Percentiles rank a stretch among this genome's conserved stretches.
phyloP scores from a whole-genome alignment of 148 eudicot genomes.

The Rhododendron williamsianum region DNA sequence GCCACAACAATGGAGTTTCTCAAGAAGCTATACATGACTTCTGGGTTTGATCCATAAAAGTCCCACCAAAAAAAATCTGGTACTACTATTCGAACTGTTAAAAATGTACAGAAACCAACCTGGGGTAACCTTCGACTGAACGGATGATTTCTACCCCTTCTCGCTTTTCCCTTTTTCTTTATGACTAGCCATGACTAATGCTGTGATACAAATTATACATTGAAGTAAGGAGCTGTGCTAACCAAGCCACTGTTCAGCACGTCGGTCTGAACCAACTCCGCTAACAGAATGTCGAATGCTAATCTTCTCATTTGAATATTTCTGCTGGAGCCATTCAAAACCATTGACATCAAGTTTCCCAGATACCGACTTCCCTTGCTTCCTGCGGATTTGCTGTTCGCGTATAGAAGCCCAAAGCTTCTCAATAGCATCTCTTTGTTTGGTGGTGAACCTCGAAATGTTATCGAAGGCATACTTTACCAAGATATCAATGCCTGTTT shows the following conservation, averaged over 20 bases:
- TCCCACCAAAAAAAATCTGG: neutral
- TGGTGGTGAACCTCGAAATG: conserved; percentile 63
- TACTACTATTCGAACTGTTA: neutral
- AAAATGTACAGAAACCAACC: neutral
- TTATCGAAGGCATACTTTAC: conserved; percentile 86
- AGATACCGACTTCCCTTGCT: conserved; percentile 91
- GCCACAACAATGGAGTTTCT: neutral
- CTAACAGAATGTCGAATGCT: conserved; percentile 79
- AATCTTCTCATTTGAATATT: conserved; percentile 84
- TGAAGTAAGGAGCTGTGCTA: conserved; percentile 14
- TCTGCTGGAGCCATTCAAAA: conserved; percentile 83
- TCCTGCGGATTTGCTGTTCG: conserved; percentile 73
- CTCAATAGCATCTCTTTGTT: conserved; percentile 70
- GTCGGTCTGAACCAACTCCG: conserved; percentile 70
- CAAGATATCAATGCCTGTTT: conserved; percentile 84
- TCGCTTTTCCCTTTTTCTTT: neutral
- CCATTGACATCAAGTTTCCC: conserved; percentile 96
- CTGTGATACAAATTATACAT: neutral
- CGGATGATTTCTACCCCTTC: neutral
- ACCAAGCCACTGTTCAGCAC: conserved; percentile 86
- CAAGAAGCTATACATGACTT: neutral
- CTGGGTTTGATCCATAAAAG: no score
- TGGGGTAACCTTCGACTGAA: neutral
- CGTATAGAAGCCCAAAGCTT: conserved; percentile 84
- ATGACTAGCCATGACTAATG: neutral